Evolutionary conservation across 352 stramenopile species (phyloP).

Genomic region (Bremia lactucae): DNA sequence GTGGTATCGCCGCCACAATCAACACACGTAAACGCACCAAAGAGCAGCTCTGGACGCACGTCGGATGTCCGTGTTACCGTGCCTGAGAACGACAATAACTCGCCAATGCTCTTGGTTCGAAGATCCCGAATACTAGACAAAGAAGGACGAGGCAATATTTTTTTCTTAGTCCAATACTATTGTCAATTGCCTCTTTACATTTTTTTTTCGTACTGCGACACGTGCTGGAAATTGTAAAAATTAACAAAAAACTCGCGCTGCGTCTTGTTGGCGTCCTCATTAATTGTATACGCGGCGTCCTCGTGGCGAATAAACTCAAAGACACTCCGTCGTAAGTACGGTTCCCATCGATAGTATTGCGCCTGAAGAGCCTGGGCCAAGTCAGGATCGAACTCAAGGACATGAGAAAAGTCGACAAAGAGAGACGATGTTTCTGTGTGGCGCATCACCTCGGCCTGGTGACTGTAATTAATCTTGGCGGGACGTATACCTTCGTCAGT

Average conservation of each 20-base stretch:
- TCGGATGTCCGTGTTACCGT: constrained; percentile 97
- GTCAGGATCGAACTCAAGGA: constrained; percentile 75
- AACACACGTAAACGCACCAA: constrained; percentile 90
- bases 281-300: constrained; percentile 64
- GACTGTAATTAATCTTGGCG: constrained; percentile 61
- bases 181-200: constrained; percentile 1
- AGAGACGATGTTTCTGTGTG: constrained; percentile 80
- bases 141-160: constrained; percentile 1
- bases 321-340: constrained; percentile 54
- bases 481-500: constrained; percentile 6
- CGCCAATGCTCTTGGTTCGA: constrained; percentile 88
- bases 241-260: constrained; percentile 82
- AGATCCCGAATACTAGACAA: constrained; percentile 91
- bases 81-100: constrained; percentile 88
- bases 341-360: constrained; percentile 81
- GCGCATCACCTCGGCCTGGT: constrained; percentile 82
- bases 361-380: constrained; percentile 74
- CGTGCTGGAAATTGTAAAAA: constrained; percentile 86
- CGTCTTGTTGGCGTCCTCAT: constrained; percentile 71
- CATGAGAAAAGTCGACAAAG: constrained; percentile 80
- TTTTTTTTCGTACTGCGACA: constrained; percentile 47
- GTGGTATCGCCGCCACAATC: constrained; percentile 89
- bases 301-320: constrained; percentile 76
- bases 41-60: constrained; percentile 94
- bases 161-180: constrained; percentile 2